Percentiles rank a stretch among this genome's conserved stretches.
Conservation (phyloP, 2,329 filamentous ascomycete species). For the Colletotrichum falcatum region DNA sequence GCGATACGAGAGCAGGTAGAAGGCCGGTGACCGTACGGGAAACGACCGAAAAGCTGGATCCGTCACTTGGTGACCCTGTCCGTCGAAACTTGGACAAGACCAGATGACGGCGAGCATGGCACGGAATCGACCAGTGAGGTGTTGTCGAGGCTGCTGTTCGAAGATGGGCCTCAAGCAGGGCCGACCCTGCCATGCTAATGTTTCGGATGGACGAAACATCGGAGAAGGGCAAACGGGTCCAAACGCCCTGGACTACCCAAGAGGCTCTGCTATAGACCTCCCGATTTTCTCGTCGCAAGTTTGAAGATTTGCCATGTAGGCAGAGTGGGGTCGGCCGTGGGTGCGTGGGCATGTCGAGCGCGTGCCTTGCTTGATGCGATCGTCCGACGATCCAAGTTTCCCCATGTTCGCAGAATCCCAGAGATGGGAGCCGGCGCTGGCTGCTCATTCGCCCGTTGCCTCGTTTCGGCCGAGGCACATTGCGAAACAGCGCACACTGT, state of each 20-base stretch:
- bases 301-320: not conserved
- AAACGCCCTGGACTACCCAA: constrained; percentile 17
- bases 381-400: constrained; percentile 41
- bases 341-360: not conserved
- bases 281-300: not conserved
- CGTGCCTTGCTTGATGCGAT: constrained; percentile 21
- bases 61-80: constrained; percentile 14
- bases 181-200: constrained; percentile 43
- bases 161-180: constrained; percentile 19
- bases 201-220: constrained; percentile 42
- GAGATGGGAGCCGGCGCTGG: not conserved
- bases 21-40: not conserved
- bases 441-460: constrained; percentile 29
- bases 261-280: not conserved
- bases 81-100: not conserved
- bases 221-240: constrained; percentile 22
- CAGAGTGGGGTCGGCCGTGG: not conserved
- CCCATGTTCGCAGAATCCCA: constrained; percentile 35
- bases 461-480: constrained; percentile 16
- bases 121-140: constrained; percentile 43
- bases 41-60: not conserved
- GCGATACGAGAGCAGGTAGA: not conserved
- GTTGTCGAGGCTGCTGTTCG: constrained; percentile 25
- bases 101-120: constrained; percentile 20
- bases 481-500: constrained; percentile 25